Percentiles rank a stretch among this genome's conserved stretches.
Evolutionary conservation across 305 asterid genomes (phyloP).

Genomic region (Ilex paraguariensis): DNA sequence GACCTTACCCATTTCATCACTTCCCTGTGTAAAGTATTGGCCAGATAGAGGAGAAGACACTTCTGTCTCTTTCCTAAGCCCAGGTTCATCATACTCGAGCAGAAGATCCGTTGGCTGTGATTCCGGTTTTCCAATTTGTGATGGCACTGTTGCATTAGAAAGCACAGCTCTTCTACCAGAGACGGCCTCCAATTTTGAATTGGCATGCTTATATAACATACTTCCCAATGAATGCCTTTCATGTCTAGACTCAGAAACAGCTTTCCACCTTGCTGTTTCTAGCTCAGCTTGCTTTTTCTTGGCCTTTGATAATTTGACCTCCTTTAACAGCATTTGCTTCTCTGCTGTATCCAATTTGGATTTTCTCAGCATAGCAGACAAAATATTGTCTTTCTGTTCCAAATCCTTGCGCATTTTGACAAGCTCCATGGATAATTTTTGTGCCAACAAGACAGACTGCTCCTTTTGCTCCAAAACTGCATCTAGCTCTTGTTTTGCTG

Average conservation of each 20-base stretch:
- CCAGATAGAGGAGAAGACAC: conserved; percentile 32
- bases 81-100: conserved; percentile 30
- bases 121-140: conserved; percentile 30
- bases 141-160: conserved; percentile 27
- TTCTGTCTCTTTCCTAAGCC: conserved; percentile 20
- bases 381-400: conserved; percentile 81
- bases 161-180: conserved; percentile 34
- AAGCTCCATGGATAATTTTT: conserved; percentile 64
- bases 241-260: conserved; percentile 40
- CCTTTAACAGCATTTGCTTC: conserved; percentile 69
- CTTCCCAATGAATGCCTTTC: conserved; percentile 58
- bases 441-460: conserved; percentile 53
- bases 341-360: conserved; percentile 65
- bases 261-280: conserved; percentile 38
- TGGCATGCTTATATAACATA: conserved; percentile 53
- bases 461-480: conserved; percentile 60
- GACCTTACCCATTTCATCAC: conserved; percentile 52
- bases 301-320: conserved; percentile 54
- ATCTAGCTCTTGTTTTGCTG: conserved; percentile 60
- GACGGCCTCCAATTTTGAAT: conserved; percentile 31
- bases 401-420: conserved; percentile 56
- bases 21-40: conserved; percentile 32
- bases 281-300: conserved; percentile 57
- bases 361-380: conserved; percentile 86
- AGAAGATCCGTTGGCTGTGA: conserved; percentile 20